Percentiles rank a stretch among this genome's conserved stretches.
Conservation (phyloP, 164 flowering plant species). For the Tetracentron sinense region DNA sequence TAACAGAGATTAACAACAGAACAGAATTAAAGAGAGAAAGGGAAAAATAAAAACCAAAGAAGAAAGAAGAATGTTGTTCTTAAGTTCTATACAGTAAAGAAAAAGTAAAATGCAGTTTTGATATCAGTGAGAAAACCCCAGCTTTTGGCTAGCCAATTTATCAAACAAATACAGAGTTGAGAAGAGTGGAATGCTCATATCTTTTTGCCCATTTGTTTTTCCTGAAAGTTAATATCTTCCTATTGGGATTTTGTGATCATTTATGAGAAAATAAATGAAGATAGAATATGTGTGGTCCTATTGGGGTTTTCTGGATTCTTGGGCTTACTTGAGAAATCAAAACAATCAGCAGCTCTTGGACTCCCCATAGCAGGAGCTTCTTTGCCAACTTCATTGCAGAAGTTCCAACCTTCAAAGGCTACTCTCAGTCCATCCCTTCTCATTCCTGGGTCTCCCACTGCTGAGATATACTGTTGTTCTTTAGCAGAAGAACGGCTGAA, state of each 20-base stretch:
- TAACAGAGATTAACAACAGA: constrained; percentile 1
- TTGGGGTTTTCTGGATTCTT: constrained; percentile 1
- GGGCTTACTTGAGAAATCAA: constrained; percentile 53
- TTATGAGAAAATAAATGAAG: background rate
- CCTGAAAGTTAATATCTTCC: too few relatives aligned
- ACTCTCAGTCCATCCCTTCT: constrained; percentile 63
- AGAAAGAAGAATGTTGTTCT: too few relatives aligned
- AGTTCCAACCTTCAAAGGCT: constrained; percentile 91
- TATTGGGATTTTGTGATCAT: background rate
- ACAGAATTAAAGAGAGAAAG: background rate
- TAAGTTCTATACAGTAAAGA: too few relatives aligned
- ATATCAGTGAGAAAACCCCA: too few relatives aligned
- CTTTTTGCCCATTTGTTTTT: background rate
- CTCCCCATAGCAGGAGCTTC: constrained; percentile 90
- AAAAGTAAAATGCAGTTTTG: too few relatives aligned
- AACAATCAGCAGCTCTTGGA: constrained; percentile 93
- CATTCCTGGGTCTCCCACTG: constrained; percentile 78
- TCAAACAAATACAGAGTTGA: too few relatives aligned
- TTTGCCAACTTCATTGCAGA: constrained; percentile 87
- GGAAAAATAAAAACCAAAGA: constrained; percentile 1
- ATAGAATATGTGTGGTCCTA: too few relatives aligned
- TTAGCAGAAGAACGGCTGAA: constrained; percentile 12
- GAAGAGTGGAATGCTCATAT: too few relatives aligned
- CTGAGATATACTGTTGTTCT: constrained; percentile 26
- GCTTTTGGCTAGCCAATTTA: too few relatives aligned